phyloP scores from a whole-genome alignment of 192 early-diverging fungal species.

The Anaeromyces robustus region DNA sequence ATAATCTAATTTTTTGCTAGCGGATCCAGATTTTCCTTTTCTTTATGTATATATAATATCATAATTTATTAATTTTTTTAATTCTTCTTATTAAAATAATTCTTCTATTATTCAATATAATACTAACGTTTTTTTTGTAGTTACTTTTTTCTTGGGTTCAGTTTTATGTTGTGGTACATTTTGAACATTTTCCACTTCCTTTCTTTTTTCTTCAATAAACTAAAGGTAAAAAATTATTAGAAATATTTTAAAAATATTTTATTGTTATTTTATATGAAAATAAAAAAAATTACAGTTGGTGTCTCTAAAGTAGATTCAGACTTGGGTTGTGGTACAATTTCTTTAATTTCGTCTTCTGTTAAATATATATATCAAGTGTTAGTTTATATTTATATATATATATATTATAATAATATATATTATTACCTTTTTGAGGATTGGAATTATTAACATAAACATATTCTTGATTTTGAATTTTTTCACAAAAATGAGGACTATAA shows the following conservation, averaged over 20 bases:
- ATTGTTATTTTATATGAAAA: background rate
- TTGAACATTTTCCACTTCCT: background rate
- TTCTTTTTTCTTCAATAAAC: conserved; percentile 1
- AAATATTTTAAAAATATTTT: background rate
- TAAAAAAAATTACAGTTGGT: background rate
- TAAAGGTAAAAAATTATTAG: background rate
- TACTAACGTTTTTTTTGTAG: conserved; percentile 33
- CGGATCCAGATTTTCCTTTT: background rate
- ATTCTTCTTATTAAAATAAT: background rate
- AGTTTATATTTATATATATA: no score
- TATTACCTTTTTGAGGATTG: conserved; percentile 11
- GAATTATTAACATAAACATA: conserved; percentile 17
- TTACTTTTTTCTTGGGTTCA: conserved; percentile 14
- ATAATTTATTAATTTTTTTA: background rate
- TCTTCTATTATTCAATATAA: no score
- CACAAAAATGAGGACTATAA: conserved; percentile 21
- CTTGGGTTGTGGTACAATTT: background rate
- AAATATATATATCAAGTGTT: conserved; percentile 1
- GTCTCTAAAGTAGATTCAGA: background rate
- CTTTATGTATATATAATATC: no score
- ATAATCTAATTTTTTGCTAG: background rate
- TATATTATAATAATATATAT: no score
- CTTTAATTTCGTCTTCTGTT: background rate
- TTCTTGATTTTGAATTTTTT: conserved; percentile 31
- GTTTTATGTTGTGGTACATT: background rate